A percentile compares a stretch with the other conserved stretches of the same genome.
phyloP scores from a whole-genome alignment of 192 early-diverging fungal species.

The Umbelopsis isabellina region DNA sequence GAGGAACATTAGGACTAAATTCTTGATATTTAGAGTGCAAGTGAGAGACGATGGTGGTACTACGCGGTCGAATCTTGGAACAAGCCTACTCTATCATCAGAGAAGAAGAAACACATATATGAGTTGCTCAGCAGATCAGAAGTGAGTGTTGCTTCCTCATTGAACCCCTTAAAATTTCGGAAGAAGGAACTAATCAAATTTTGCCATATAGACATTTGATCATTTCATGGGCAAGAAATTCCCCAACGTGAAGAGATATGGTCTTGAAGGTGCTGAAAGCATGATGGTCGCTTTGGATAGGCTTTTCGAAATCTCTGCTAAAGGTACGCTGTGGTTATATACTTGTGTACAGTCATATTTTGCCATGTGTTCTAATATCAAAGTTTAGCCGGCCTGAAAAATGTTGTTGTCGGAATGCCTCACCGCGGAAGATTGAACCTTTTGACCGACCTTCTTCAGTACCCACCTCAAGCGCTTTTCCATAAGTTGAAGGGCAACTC shows the following conservation, averaged over 20 bases:
- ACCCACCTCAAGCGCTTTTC: constrained; percentile 81
- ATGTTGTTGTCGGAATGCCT: constrained; percentile 93
- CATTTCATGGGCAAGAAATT: constrained; percentile 98
- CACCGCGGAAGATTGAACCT: constrained; percentile 96
- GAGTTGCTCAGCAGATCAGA: constrained; percentile 81
- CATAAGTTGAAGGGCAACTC: constrained; percentile 93
- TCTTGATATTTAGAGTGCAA: constrained; percentile 56
- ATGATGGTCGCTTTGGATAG: constrained; percentile 92
- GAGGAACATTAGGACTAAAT: neutral
- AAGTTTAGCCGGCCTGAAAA: constrained; percentile 67
- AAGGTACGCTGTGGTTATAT: constrained; percentile 37
- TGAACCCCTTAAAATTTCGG: neutral
- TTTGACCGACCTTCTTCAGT: constrained; percentile 85
- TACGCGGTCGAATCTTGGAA: constrained; percentile 80
- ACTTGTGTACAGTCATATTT: neutral
- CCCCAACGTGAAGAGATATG: constrained; percentile 95
- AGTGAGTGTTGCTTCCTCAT: constrained; percentile 23
- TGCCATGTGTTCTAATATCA: neutral
- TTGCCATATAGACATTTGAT: constrained; percentile 75
- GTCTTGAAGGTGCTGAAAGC: constrained; percentile 94
- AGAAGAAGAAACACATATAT: constrained; percentile 77
- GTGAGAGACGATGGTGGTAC: constrained; percentile 89
- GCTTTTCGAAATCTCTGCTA: constrained; percentile 75
- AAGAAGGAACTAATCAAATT: neutral
- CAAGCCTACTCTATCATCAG: constrained; percentile 52